Conservation (phyloP, 2,329 filamentous ascomycete species). For the Claviceps spartinae region DNA sequence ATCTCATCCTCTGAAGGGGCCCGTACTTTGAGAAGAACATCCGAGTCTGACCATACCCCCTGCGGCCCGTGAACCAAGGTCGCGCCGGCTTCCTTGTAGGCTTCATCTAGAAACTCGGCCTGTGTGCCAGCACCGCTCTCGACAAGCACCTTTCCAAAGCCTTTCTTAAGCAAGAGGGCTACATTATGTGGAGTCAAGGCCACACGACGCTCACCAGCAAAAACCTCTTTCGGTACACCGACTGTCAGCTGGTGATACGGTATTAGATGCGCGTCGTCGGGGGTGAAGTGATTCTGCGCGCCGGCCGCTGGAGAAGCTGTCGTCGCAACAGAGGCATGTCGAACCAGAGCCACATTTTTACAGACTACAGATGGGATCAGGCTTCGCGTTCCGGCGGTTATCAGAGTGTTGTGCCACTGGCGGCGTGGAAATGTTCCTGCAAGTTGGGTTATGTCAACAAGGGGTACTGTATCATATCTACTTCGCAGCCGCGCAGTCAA, state of each 20-base stretch:
- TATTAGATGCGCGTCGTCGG: constrained; percentile 28
- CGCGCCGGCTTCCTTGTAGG: constrained; percentile 66
- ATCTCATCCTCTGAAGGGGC: constrained; percentile 59
- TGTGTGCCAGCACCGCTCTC: constrained; percentile 67
- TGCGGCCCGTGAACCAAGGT: constrained; percentile 55
- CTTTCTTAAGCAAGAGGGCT: constrained; percentile 70
- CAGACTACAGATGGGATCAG: constrained; percentile 16
- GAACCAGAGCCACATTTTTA: constrained; percentile 23
- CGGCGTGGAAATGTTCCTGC: constrained; percentile 13
- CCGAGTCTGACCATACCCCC: constrained; percentile 57
- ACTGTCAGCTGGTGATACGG: constrained; percentile 64
- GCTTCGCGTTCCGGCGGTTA: constrained; percentile 15
- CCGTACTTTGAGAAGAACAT: constrained; percentile 77
- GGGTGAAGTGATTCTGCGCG: constrained; percentile 25
- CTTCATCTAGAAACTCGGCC: constrained; percentile 65
- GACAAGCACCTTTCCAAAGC: constrained; percentile 62
- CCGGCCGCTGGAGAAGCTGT: constrained; percentile 13
- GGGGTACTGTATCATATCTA: neutral
- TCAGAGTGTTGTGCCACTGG: constrained; percentile 26
- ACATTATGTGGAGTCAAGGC: constrained; percentile 79
- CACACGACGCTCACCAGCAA: constrained; percentile 65
- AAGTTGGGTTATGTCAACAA: constrained; percentile 2
- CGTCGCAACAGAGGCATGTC: constrained; percentile 22
- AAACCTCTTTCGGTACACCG: constrained; percentile 69
- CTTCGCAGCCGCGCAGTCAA: neutral